Evolutionary conservation across 2,329 filamentous ascomycete species (phyloP), one percentile per base, ranked within the genome.

Genomic region (Ophiostoma himal-ulmi): DNA sequence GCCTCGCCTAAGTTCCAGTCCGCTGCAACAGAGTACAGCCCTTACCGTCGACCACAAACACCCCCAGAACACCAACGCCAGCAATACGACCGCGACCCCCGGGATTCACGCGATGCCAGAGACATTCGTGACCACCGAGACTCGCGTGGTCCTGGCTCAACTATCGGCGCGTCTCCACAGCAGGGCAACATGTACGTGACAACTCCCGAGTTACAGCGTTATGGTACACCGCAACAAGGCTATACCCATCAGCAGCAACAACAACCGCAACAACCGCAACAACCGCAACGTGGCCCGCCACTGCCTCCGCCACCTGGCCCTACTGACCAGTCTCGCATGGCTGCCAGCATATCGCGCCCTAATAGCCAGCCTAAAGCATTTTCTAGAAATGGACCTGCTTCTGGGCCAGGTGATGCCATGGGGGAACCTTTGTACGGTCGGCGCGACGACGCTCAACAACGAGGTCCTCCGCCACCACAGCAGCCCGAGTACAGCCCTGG

Each of bases 41-140:
- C 85, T 5, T 90, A 86, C 77, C 84, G 89, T 73, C 84, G 90
- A 72, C 90, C 90, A 2, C 88, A 91, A 71, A 93, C 90, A 0
- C 91, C 73, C 5, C 70, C 91, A n/a, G 90, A 93, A 64, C 88
- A 89, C 72, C 82, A 84, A 66, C 83, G 86, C 75, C 80, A 81
- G 70, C 86, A 87, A 79, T 82, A 88, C 71, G 67, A 76, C 70
- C 75, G 81, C 74, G 77, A 79, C 13, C 48, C 67, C 5, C 52
- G 52, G n/a, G 52, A 57, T 57, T 26, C 22, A 57, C 52, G 52
- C n/a, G 52, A 57, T 26, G n/a, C 76, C 73, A 71, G 74, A 13
- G 77, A 82, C 72, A 60, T 69, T 13, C 80, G 84, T 75, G 80
- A 80, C 3, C 81, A 80, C n/a, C 81, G 81, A 3, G 86, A 67